These are phyloP conservation scores for Articulospora tetracladia DNA, from an alignment of 495 filamentous ascomycete genomes.

Conservation along the genomic window DNA sequence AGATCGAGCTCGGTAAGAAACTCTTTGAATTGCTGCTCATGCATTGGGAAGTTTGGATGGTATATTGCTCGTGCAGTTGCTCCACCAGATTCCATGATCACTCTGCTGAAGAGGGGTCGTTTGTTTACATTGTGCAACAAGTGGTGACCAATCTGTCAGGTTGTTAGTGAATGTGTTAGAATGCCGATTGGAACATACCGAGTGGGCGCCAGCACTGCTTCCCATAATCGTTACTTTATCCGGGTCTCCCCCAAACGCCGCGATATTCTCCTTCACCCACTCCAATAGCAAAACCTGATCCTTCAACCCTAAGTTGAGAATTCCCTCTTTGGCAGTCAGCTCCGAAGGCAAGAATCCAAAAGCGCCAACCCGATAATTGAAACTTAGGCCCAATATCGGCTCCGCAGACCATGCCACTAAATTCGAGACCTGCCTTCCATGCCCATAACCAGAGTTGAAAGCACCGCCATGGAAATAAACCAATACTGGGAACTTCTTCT, in stretches of 20 bases:
- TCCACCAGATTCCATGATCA: slow-evolving; percentile 61
- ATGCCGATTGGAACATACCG: slow-evolving; percentile 14
- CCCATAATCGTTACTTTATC: slow-evolving; percentile 63
- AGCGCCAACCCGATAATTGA: slow-evolving; percentile 66
- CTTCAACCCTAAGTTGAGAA: slow-evolving; percentile 64
- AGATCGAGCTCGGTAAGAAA: slow-evolving; percentile 45
- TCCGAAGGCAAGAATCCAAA: slow-evolving; percentile 63
- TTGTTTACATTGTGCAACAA: slow-evolving; percentile 46
- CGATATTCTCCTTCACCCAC: slow-evolving; percentile 61
- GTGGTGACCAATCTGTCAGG: slow-evolving; percentile 57
- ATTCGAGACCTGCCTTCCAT: slow-evolving; percentile 39
- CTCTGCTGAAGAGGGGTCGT: slow-evolving; percentile 52
- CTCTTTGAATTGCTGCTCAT: slow-evolving; percentile 55
- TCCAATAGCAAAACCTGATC: slow-evolving; percentile 62
- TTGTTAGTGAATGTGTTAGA: slow-evolving; percentile 2
- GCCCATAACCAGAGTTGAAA: slow-evolving; percentile 44
- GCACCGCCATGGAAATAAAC: slow-evolving; percentile 55
- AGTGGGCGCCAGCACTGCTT: slow-evolving; percentile 59
- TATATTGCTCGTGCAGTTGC: slow-evolving; percentile 58
- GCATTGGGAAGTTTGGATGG: slow-evolving; percentile 49
- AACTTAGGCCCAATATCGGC: slow-evolving; percentile 55
- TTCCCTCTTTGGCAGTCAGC: slow-evolving; percentile 46
- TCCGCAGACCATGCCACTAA: slow-evolving; percentile 50
- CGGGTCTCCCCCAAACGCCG: slow-evolving; percentile 58
- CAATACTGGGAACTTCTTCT: slow-evolving; percentile 49